Base-by-base conservation (phyloP, 495 filamentous ascomycete genomes). In the Melanomma pulvis-pyrius region DNA sequence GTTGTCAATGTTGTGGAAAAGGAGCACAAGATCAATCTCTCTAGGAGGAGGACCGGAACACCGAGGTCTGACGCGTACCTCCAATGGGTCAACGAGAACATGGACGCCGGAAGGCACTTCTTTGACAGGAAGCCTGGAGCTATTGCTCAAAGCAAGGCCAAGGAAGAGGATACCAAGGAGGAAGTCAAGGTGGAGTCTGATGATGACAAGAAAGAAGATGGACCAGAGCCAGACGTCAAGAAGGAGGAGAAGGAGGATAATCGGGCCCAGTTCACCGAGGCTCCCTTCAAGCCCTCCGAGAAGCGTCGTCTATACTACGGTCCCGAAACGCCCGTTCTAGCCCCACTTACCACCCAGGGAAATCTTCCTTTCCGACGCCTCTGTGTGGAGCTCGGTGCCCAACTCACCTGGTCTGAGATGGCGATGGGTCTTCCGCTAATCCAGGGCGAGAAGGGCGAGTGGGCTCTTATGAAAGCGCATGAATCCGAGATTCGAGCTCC, bases 391-490 rank as follows among this genome's bases (percentile, higher is more conserved):
- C 84, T 97, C 21, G 96, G 94, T 24, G 93, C 94, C 21, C 90
- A 96, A 67, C 79, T 96, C 36, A 98, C 93, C 2, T 98, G 97
- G 79, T 98, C 94, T 0, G 94, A 98, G 74, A 98, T 98, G 94
- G 94, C 96, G 3, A 90, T 98, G 87, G 86, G 92, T 39, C 76
- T 96, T 70, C 92, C 92, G 13, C 77, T 98, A 53, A 82, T 98
- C n/a, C 92, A 97, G 76, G 94, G 94, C 11, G 82, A 88, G 51
- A 96, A 92, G 74, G 81, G 85, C 0, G 94, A 98, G 80, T 98
- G 94, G 94, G 92, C 94, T 19, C 78, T 98, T 68, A 85, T 98
- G 83, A 92, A 91, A 75, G 89, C 90, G 5, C 93, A 98, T 73
- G 86, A 90, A 66, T 87, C 86, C 9, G 94, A 98, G 77, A 81